Percentiles rank a stretch among this genome's conserved stretches.
Evolutionary conservation across 805 yeast genomes (phyloP).

Genomic region (Metschnikowia bowlesiae): DNA sequence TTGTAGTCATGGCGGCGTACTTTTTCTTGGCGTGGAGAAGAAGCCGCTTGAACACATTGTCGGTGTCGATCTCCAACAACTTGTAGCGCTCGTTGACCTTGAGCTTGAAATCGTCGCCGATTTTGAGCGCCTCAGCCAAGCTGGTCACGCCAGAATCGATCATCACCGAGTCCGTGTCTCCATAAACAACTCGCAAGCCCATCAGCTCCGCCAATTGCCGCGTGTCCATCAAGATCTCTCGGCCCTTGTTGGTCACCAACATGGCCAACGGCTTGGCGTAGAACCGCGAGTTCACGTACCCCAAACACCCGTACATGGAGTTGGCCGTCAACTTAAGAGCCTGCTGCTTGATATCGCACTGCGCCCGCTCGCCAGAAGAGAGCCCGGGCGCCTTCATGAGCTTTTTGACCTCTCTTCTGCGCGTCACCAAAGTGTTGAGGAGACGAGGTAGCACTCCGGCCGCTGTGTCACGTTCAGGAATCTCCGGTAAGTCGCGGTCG

Average conservation of each 20-base stretch:
- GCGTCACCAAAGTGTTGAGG: conserved; percentile 74
- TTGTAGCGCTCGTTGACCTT: conserved; percentile 86
- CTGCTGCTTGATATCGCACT: conserved; percentile 92
- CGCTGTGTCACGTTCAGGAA: conserved; percentile 53
- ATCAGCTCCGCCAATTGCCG: conserved; percentile 85
- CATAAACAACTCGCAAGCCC: conserved; percentile 84
- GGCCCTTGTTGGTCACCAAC: conserved; percentile 91
- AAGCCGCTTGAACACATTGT: conserved; percentile 82
- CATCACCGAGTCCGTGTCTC: conserved; percentile 99
- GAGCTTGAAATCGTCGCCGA: conserved; percentile 81
- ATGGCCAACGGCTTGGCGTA: conserved; percentile 95
- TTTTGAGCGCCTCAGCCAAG: conserved; percentile 67
- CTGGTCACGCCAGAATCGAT: conserved; percentile 79
- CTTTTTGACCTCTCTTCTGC: conserved; percentile 91
- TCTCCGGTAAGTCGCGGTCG: conserved; percentile 61
- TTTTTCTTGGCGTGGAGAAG: conserved; percentile 93
- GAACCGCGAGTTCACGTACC: conserved; percentile 85
- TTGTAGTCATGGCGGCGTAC: conserved; percentile 83
- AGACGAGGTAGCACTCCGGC: conserved; percentile 87
- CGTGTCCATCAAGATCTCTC: conserved; percentile 91
- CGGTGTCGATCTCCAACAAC: conserved; percentile 88
- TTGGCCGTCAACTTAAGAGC: conserved; percentile 96
- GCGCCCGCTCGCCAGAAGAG: conserved; percentile 61
- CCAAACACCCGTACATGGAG: conserved; percentile 99
- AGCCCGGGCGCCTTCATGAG: conserved; percentile 71